Conservation (phyloP, 225 moss, liverwort and hornwort genomes). For the Pseudoscleropodium purum region DNA sequence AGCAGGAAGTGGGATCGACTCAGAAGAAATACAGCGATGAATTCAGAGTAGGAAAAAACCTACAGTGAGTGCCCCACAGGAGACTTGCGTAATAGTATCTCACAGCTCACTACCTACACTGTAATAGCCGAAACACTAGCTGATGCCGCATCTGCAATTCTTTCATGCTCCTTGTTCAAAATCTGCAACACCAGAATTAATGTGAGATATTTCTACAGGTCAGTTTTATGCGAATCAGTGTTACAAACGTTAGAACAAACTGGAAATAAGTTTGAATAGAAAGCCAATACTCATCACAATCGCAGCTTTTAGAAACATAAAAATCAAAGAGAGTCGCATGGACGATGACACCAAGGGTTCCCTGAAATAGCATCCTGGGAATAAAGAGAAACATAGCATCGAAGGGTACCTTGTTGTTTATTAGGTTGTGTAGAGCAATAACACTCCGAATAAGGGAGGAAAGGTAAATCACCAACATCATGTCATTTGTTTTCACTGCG, state of each 20-base stretch:
- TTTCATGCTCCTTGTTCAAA: conserved; percentile 96
- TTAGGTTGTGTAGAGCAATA: conserved; percentile 94
- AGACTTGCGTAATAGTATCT: neutral
- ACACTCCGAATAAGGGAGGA: conserved; percentile 98
- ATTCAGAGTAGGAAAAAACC: neutral
- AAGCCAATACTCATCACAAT: neutral
- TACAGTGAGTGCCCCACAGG: neutral
- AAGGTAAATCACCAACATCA: conserved; percentile 99
- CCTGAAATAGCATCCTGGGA: neutral
- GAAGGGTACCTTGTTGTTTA: conserved; percentile 86
- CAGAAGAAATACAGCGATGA: neutral
- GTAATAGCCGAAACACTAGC: conserved; percentile 70
- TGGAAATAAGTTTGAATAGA: neutral
- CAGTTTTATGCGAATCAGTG: neutral
- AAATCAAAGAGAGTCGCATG: neutral
- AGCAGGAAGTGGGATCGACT: neutral
- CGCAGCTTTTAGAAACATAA: neutral
- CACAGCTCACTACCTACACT: conserved; percentile 31
- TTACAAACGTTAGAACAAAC: neutral
- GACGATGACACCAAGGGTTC: neutral
- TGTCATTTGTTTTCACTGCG: conserved; percentile 99
- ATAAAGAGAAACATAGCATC: neutral
- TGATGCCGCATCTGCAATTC: conserved; percentile 90
- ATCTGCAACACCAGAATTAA: conserved; percentile 34
- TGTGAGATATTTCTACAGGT: neutral